These are phyloP conservation scores for Dorcoceras hygrometricum DNA, from an alignment of 257 asterid species.

Conservation along the genomic window DNA sequence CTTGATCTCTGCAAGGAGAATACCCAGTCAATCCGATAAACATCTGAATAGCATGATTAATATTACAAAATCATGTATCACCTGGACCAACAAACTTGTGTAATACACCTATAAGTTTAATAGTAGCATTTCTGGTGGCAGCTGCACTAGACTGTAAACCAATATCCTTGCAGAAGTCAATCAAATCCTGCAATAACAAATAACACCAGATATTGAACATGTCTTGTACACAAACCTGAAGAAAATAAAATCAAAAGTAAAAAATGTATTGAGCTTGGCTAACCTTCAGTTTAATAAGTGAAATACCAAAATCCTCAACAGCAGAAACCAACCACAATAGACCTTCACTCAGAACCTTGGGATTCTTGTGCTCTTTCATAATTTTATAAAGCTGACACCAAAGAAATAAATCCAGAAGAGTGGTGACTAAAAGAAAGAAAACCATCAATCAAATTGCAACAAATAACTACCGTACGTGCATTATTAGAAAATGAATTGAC, in stretches of 20 bases:
- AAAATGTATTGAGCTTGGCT: conserved; percentile 16
- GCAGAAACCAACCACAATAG: conserved; percentile 92
- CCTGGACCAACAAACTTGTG: conserved; percentile 99
- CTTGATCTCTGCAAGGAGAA: conserved; percentile 66
- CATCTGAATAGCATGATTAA: conserved; percentile 21
- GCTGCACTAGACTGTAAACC: conserved; percentile 99
- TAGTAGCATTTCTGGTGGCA: conserved; percentile 90
- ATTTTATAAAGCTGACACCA: conserved; percentile 71
- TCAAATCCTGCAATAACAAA: conserved; percentile 66
- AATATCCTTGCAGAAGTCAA: conserved; percentile 93
- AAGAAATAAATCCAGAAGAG: conserved; percentile 18
- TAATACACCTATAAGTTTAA: conserved; percentile 77
- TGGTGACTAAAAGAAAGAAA: background rate
- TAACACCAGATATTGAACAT: conserved; percentile 4
- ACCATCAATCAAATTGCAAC: background rate
- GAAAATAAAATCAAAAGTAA: conserved; percentile 19
- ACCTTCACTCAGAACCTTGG: conserved; percentile 98
- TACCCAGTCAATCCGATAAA: conserved; percentile 28
- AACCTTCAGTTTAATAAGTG: conserved; percentile 82
- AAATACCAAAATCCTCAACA: conserved; percentile 85
- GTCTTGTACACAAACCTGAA: background rate
- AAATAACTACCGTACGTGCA: background rate
- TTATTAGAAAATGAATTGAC: conserved; percentile 5
- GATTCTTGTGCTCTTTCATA: conserved; percentile 98
- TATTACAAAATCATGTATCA: conserved; percentile 30